These are phyloP conservation scores for Skeletonema costatum DNA, from an alignment of 108 stramenopile genomes.

Conservation along the genomic window DNA sequence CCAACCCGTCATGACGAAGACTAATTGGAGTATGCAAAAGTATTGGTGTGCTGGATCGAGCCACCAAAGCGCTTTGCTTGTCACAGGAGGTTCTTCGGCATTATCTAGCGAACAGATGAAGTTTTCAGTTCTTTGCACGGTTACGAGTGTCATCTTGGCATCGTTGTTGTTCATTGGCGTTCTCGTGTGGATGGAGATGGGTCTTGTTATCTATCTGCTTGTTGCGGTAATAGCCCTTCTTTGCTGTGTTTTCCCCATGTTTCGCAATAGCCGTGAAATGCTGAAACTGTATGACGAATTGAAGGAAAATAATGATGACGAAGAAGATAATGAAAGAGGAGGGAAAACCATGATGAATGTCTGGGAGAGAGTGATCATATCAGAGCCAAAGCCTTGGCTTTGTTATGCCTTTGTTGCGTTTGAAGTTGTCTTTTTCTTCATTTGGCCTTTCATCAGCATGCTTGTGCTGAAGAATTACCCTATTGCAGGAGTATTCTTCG, in stretches of 20 bases:
- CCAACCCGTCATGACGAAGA: constrained; percentile 58
- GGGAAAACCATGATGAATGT: constrained; percentile 13
- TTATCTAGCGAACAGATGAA: constrained; percentile 33
- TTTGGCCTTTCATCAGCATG: constrained; percentile 55
- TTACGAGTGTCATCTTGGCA: constrained; percentile 13
- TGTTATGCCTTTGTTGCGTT: constrained; percentile 49
- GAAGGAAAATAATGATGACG: constrained; percentile 10
- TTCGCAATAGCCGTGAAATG: constrained; percentile 13
- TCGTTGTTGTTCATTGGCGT: constrained; percentile 28
- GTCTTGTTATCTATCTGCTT: constrained; percentile 29
- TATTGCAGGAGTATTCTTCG: constrained; percentile 30
- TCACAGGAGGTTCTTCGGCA: constrained; percentile 33
- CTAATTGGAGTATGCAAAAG: constrained; percentile 53
- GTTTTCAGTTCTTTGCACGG: constrained; percentile 22
- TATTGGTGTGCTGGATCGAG: constrained; percentile 35
- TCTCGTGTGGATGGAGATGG: constrained; percentile 51
- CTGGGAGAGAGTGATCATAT: constrained; percentile 49
- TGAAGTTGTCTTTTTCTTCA: constrained; percentile 57
- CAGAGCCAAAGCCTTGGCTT: constrained; percentile 47
- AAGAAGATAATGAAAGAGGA: constrained; percentile 42
- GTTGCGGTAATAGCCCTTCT: constrained; percentile 36
- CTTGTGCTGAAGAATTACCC: constrained; percentile 25
- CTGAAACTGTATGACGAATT: constrained; percentile 23
- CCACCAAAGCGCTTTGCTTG: constrained; percentile 6
- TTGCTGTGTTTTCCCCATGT: constrained; percentile 27